Percentiles rank a stretch among this genome's conserved stretches.
Evolutionary conservation across 768 basidiomycete genomes (phyloP).

Genomic region (Lactarius vividus): DNA sequence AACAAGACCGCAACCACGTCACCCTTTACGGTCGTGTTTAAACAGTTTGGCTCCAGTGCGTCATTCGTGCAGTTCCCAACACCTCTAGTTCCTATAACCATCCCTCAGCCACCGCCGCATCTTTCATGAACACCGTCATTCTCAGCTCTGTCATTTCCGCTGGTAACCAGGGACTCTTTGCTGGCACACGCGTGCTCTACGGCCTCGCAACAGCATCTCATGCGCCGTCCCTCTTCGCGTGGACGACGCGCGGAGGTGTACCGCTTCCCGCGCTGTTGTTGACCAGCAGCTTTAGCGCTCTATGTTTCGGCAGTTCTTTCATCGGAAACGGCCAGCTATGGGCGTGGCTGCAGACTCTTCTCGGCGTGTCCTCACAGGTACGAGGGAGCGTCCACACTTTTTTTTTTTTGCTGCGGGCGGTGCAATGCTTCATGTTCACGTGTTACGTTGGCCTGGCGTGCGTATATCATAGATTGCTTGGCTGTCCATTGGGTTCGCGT

Average conservation of each 20-base stretch:
- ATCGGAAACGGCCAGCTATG: slow-evolving; percentile 76
- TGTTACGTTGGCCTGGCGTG: neutral
- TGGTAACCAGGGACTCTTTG: slow-evolving; percentile 83
- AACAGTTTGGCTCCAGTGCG: slow-evolving; percentile 69
- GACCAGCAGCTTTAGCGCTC: slow-evolving; percentile 69
- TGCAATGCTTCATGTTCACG: neutral
- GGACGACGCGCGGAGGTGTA: slow-evolving; percentile 65
- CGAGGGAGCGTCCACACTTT: too few species aligned
- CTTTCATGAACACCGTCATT: slow-evolving; percentile 84
- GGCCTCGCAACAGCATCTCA: slow-evolving; percentile 62
- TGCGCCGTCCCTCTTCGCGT: slow-evolving; percentile 67
- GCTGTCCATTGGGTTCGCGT: slow-evolving; percentile 82
- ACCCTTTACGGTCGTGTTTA: slow-evolving; percentile 85
- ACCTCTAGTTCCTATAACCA: neutral
- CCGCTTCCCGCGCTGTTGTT: slow-evolving; percentile 67
- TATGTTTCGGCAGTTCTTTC: slow-evolving; percentile 75
- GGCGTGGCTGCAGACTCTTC: slow-evolving; percentile 85
- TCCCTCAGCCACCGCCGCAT: slow-evolving; percentile 58
- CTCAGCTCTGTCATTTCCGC: slow-evolving; percentile 81
- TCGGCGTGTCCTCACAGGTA: slow-evolving; percentile 85
- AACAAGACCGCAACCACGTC: slow-evolving; percentile 71
- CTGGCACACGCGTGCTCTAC: slow-evolving; percentile 80
- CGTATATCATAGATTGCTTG: slow-evolving; percentile 64
- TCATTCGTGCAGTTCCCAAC: neutral
- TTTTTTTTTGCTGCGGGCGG: too few species aligned